These are phyloP conservation scores for Entomortierella parvispora DNA, from an alignment of 192 early-diverging fungal species.

Conservation along the genomic window DNA sequence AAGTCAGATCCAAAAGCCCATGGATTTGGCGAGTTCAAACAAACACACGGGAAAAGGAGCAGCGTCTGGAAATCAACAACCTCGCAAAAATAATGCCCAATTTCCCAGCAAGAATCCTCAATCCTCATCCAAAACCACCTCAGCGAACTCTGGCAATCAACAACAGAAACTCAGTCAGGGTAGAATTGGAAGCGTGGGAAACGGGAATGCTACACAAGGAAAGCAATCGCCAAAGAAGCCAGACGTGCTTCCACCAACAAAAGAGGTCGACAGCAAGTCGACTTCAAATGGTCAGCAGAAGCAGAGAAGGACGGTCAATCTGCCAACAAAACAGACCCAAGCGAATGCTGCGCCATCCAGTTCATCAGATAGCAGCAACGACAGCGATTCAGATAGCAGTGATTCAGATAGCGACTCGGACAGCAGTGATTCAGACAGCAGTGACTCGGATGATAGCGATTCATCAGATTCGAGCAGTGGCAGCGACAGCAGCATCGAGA, in stretches of 20 bases:
- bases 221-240: too few species aligned
- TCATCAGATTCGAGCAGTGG: constrained; percentile 10
- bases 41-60: neutral
- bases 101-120: neutral
- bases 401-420: neutral
- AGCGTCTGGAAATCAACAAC: neutral
- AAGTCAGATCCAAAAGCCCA: neutral
- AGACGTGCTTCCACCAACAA: too few species aligned
- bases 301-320: neutral
- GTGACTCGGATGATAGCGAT: neutral
- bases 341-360: constrained; percentile 2
- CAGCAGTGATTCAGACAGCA: constrained; percentile 4
- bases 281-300: too few species aligned
- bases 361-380: constrained; percentile 10
- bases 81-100: neutral
- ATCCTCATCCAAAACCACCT: too few species aligned
- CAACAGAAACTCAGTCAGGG: neutral
- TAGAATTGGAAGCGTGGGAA: neutral
- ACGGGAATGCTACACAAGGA: too few species aligned
- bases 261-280: neutral
- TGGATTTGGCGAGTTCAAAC: neutral
- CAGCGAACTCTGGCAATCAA: neutral
- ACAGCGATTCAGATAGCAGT: constrained; percentile 1
- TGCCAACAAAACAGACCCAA: neutral
- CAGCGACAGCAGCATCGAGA: constrained; percentile 5